phyloP scores from a whole-genome alignment of 1,284 basidiomycete genomes.

The Boletellus dicymbophilus region DNA sequence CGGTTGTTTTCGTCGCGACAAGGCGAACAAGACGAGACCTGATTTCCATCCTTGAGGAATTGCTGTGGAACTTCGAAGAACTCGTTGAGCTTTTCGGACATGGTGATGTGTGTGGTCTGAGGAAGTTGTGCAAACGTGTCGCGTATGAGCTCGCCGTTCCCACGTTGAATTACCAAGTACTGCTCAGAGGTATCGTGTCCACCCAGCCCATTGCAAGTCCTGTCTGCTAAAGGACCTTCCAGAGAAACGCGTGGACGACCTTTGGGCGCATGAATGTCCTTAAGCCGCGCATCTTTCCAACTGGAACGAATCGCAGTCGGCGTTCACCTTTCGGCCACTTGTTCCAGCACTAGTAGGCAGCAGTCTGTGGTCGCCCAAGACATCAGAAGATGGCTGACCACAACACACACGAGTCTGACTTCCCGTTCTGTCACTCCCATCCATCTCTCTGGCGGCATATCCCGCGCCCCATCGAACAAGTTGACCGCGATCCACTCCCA shows the following conservation, averaged over 20 bases:
- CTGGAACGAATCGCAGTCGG: constrained; percentile 29
- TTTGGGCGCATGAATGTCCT: constrained; percentile 54
- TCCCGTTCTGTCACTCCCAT: constrained; percentile 1
- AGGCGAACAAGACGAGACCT: constrained; percentile 53
- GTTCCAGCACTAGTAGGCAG: constrained; percentile 8
- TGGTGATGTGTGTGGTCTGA: constrained; percentile 39
- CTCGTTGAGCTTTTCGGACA: constrained; percentile 92
- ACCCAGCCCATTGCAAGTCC: not conserved
- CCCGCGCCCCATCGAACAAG: constrained; percentile 17
- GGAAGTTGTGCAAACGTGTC: constrained; percentile 26
- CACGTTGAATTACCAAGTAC: constrained; percentile 15
- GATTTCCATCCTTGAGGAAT: constrained; percentile 92
- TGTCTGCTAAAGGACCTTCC: constrained; percentile 4
- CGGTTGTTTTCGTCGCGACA: not conserved
- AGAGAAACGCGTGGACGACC: constrained; percentile 12
- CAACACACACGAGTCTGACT: constrained; percentile 9
- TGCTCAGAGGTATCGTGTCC: constrained; percentile 12
- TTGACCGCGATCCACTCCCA: constrained; percentile 21
- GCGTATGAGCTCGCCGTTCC: constrained; percentile 14
- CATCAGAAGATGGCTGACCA: constrained; percentile 25
- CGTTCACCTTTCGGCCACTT: constrained; percentile 23
- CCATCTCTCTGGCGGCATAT: constrained; percentile 5
- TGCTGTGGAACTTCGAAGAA: constrained; percentile 91
- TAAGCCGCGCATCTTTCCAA: constrained; percentile 25
- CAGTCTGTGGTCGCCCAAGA: constrained; percentile 6